Conservation (phyloP, 345 rosid genomes). For the Rubroshorea leprosula region DNA sequence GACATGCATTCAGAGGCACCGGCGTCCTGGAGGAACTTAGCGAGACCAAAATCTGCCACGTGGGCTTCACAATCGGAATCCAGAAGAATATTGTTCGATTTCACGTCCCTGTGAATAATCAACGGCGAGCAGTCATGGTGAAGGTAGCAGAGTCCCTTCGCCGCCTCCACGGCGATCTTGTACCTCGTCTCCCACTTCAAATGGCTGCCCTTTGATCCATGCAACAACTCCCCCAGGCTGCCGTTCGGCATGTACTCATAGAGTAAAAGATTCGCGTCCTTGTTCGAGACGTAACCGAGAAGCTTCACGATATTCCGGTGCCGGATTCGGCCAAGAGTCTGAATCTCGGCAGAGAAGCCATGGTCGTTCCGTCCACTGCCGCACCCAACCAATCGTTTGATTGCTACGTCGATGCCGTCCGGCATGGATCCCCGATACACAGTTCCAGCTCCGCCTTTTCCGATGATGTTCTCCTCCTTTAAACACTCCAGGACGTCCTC, state of each 20-base stretch:
- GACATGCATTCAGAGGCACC: conserved; percentile 94
- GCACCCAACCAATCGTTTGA: conserved; percentile 62
- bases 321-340: conserved; percentile 73
- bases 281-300: conserved; percentile 73
- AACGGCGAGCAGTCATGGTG: conserved; percentile 92
- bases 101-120: conserved; percentile 89
- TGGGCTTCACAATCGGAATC: conserved; percentile 83
- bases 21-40: conserved; percentile 77
- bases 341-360: conserved; percentile 91
- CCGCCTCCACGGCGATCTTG: conserved; percentile 68
- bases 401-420: conserved; percentile 62
- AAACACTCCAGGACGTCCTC: conserved; percentile 78
- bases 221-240: conserved; percentile 81
- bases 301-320: conserved; percentile 85
- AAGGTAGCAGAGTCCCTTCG: conserved; percentile 80
- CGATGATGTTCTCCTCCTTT: conserved; percentile 84
- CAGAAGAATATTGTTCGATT: conserved; percentile 79
- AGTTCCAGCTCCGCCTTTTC: conserved; percentile 91
- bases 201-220: conserved; percentile 82
- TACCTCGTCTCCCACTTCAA: conserved; percentile 76
- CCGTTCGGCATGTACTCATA: conserved; percentile 93
- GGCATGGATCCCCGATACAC: conserved; percentile 88
- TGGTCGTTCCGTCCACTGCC: conserved; percentile 62
- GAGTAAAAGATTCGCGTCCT: conserved; percentile 69
- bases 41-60: conserved; percentile 93